These are phyloP conservation scores for Hypocreales sp. DNA, from an alignment of 2,329 filamentous ascomycete species.

Conservation along the genomic window DNA sequence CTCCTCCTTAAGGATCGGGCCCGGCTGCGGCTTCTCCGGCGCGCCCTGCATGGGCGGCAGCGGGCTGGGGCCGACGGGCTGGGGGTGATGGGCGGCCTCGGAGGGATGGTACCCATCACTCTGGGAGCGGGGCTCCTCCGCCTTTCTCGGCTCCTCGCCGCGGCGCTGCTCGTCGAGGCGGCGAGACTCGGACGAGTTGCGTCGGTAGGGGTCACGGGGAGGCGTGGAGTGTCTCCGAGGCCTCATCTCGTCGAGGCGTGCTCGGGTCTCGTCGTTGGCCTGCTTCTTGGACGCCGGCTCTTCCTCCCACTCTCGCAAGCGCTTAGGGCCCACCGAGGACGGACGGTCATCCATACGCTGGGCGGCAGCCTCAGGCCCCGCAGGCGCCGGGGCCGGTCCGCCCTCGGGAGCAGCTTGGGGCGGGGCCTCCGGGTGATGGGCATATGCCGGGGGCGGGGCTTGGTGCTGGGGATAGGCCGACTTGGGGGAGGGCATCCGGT, in stretches of 20 bases:
- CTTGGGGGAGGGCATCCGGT: constrained; percentile 80
- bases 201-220: constrained; percentile 51
- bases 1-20: constrained; percentile 39
- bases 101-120: constrained; percentile 81
- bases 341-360: constrained; percentile 55
- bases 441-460: constrained; percentile 34
- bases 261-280: constrained; percentile 74
- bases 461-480: constrained; percentile 71
- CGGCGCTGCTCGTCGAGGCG: constrained; percentile 50
- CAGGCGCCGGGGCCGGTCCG: constrained; percentile 27
- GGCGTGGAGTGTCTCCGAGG: constrained; percentile 68
- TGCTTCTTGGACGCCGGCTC: constrained; percentile 69
- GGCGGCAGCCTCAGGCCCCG: constrained; percentile 48
- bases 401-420: constrained; percentile 47
- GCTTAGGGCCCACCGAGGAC: constrained; percentile 65
- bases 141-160: constrained; percentile 38
- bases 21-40: constrained; percentile 26
- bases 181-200: constrained; percentile 59
- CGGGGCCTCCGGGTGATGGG: constrained; percentile 51
- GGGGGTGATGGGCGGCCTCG: constrained; percentile 69
- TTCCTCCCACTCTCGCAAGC: constrained; percentile 85
- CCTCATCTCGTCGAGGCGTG: constrained; percentile 70
- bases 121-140: constrained; percentile 49
- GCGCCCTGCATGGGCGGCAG: constrained; percentile 49
- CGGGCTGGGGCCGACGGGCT: constrained; percentile 33